phyloP scores from a whole-genome alignment of 805 yeast genomes.

The Lipomyces orientalis region DNA sequence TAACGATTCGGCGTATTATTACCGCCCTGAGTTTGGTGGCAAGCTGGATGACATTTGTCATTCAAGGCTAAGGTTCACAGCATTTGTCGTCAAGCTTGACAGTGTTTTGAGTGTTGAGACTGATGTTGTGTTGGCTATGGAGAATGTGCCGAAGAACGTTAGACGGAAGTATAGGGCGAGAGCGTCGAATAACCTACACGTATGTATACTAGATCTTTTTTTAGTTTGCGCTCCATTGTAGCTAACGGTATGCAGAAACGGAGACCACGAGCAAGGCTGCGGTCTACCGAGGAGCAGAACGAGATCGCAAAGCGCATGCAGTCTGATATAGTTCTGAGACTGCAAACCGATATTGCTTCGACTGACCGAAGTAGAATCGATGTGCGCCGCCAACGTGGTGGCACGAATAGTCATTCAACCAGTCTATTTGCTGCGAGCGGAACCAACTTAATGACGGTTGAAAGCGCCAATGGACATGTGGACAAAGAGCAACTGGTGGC shows the following conservation, averaged over 20 bases:
- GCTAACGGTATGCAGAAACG: background rate
- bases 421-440: background rate
- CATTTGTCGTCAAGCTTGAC: slow-evolving; percentile 4
- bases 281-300: background rate
- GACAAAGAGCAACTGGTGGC: background rate
- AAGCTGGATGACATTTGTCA: slow-evolving; percentile 5
- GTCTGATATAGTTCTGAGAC: background rate
- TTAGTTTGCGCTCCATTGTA: background rate
- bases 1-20: slow-evolving; percentile 3
- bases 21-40: slow-evolving; percentile 5
- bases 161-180: slow-evolving; percentile 7
- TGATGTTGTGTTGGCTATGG: slow-evolving; percentile 7
- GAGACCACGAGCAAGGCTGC: background rate
- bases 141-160: slow-evolving; percentile 2
- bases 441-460: background rate
- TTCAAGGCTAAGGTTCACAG: background rate
- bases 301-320: background rate
- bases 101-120: slow-evolving; percentile 10
- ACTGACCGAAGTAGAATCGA: background rate
- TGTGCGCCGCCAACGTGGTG: background rate
- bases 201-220: background rate
- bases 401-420: background rate
- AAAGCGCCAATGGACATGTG: background rate
- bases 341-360: background rate
- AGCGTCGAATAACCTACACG: slow-evolving; percentile 5